Evolutionary conservation across 2,329 filamentous ascomycete species (phyloP).

Genomic region (Phyllosticta citribraziliensis): DNA sequence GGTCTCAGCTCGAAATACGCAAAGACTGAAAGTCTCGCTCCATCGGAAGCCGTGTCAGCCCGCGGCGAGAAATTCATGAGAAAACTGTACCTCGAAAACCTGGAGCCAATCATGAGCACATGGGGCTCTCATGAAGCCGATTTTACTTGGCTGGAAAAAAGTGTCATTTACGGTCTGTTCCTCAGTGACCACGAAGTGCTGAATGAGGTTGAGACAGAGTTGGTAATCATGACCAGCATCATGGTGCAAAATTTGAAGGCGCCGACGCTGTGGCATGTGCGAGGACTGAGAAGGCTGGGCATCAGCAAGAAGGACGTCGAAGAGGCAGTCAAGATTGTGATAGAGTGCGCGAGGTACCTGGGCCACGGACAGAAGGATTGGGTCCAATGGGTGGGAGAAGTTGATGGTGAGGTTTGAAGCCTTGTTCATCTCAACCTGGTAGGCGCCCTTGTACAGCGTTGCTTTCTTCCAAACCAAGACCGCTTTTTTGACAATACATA

Average conservation of each 20-base stretch:
- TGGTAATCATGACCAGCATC: conserved; percentile 45
- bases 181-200: conserved; percentile 47
- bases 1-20: not conserved
- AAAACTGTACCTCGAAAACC: not conserved
- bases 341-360: not conserved
- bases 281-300: conserved; percentile 40
- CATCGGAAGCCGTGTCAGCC: not conserved
- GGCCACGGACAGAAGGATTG: not conserved
- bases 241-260: conserved; percentile 47
- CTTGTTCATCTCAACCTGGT: not conserved
- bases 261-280: conserved; percentile 48
- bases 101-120: not conserved
- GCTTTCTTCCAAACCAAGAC: not conserved
- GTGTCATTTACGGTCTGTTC: conserved; percentile 51
- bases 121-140: conserved; percentile 3
- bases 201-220: conserved; percentile 44
- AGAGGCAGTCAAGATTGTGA: conserved; percentile 31
- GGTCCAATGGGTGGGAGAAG: conserved; percentile 6
- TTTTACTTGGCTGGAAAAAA: conserved; percentile 37
- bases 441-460: not conserved
- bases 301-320: conserved; percentile 37
- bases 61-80: not conserved
- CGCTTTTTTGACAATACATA: not conserved
- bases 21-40: not conserved
- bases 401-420: conserved; percentile 3